phyloP scores from a whole-genome alignment of 495 filamentous ascomycete species.

The Thozetella sp. region DNA sequence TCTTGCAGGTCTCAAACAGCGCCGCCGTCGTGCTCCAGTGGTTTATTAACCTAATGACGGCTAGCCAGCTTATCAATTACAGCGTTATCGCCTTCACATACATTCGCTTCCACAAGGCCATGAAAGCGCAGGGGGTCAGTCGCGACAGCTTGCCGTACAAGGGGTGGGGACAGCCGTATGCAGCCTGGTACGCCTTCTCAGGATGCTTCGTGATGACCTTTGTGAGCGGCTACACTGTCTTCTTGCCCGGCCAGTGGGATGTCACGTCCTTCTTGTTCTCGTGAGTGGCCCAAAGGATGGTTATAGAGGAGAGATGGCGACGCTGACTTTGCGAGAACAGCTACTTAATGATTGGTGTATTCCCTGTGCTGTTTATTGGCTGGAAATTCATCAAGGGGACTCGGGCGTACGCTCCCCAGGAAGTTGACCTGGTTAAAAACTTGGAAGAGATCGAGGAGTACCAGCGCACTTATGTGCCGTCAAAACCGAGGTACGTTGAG shows the following conservation, averaged over 20 bases:
- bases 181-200: slow-evolving; percentile 66
- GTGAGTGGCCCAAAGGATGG: slow-evolving; percentile 40
- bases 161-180: slow-evolving; percentile 67
- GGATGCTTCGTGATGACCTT: slow-evolving; percentile 71
- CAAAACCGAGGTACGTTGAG: slow-evolving; percentile 55
- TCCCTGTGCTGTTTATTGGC: slow-evolving; percentile 65
- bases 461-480: slow-evolving; percentile 60
- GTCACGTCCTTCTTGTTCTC: slow-evolving; percentile 77
- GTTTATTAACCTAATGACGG: slow-evolving; percentile 74
- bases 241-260: slow-evolving; percentile 67
- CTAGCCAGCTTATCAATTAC: slow-evolving; percentile 79
- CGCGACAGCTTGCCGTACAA: slow-evolving; percentile 67
- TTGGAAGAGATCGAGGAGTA: slow-evolving; percentile 79
- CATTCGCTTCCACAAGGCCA: slow-evolving; percentile 69
- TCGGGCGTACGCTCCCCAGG: slow-evolving; percentile 52
- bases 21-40: slow-evolving; percentile 70
- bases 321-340: slow-evolving; percentile 13
- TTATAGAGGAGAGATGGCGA: background rate
- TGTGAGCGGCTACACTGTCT: slow-evolving; percentile 76
- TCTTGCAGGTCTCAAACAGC: slow-evolving; percentile 71
- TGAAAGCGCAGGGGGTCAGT: slow-evolving; percentile 68
- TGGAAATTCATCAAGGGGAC: slow-evolving; percentile 75
- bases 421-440: slow-evolving; percentile 64
- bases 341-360: slow-evolving; percentile 68
- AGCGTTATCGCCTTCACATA: slow-evolving; percentile 71